Evolutionary conservation across 495 filamentous ascomycete genomes (phyloP).

Genomic region (Symbiotaphrina buchneri): DNA sequence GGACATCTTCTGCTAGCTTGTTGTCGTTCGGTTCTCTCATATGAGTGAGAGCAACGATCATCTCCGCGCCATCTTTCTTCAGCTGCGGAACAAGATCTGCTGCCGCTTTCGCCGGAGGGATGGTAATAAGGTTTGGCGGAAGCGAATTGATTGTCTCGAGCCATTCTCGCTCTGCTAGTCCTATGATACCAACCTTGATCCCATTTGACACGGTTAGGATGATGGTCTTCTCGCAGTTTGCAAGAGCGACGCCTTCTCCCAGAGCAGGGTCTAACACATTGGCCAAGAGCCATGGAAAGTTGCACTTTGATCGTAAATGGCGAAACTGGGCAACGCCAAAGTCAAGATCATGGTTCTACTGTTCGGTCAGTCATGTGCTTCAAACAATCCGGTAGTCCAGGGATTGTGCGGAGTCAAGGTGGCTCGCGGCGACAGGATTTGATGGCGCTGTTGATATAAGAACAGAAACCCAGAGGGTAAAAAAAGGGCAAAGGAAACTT

Average conservation of each 20-base stretch:
- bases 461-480: conserved; percentile 1
- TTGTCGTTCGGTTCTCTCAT: conserved; percentile 27
- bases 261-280: conserved; percentile 66
- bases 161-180: conserved; percentile 58
- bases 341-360: conserved; percentile 74
- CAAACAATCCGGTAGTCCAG: not conserved
- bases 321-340: conserved; percentile 70
- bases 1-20: conserved; percentile 48
- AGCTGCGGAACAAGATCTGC: conserved; percentile 44
- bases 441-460: conserved; percentile 1
- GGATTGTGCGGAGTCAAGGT: no score
- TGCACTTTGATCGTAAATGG: conserved; percentile 47
- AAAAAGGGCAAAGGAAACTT: not conserved
- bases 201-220: conserved; percentile 63
- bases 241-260: conserved; percentile 43
- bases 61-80: conserved; percentile 53
- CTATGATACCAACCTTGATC: conserved; percentile 67
- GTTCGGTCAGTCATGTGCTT: not conserved
- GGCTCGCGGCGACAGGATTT: no score
- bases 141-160: conserved; percentile 71
- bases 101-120: conserved; percentile 48
- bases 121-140: conserved; percentile 59
- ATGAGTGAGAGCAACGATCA: conserved; percentile 65
- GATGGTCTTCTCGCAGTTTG: conserved; percentile 40
- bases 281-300: conserved; percentile 75